Conservation (phyloP, 1,284 basidiomycete genomes). For the Wolfiporia cocos region DNA sequence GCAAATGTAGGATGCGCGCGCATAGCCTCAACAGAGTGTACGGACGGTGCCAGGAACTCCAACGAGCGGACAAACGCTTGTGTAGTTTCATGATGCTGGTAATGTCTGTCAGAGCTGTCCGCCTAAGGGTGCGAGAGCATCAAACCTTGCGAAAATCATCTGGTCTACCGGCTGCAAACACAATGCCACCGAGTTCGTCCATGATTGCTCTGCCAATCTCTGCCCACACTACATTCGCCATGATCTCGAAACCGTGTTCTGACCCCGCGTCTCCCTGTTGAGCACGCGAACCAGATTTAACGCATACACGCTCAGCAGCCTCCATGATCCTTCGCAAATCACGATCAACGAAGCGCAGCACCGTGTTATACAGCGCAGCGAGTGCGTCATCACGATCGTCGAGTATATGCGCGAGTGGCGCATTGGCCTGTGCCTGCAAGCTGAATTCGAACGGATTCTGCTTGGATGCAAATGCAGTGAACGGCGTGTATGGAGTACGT, state of each 20-base stretch:
- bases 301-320: conserved; percentile 61
- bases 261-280: conserved; percentile 8
- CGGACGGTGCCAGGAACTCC: conserved; percentile 78
- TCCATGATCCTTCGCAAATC: conserved; percentile 71
- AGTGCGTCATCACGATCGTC: conserved; percentile 64
- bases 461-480: conserved; percentile 56
- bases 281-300: conserved; percentile 34
- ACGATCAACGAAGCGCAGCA: conserved; percentile 76
- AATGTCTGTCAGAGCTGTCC: conserved; percentile 1
- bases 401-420: conserved; percentile 38
- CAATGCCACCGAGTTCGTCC: conserved; percentile 73
- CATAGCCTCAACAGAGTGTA: conserved; percentile 63
- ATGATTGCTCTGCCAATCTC: conserved; percentile 77
- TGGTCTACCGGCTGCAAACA: conserved; percentile 90
- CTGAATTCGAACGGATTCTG: conserved; percentile 36
- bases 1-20: conserved; percentile 65
- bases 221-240: conserved; percentile 86
- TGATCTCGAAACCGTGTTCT: conserved; percentile 73
- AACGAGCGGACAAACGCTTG: conserved; percentile 83
- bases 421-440: conserved; percentile 15
- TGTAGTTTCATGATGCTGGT: conserved; percentile 77
- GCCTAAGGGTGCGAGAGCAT: no score
- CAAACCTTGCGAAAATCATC: conserved; percentile 78
- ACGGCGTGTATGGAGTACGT: conserved; percentile 58
- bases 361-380: conserved; percentile 71